Percentiles rank a stretch among this genome's conserved stretches.
phyloP scores from a whole-genome alignment of 805 yeast genomes.

The Starmerella cellae region DNA sequence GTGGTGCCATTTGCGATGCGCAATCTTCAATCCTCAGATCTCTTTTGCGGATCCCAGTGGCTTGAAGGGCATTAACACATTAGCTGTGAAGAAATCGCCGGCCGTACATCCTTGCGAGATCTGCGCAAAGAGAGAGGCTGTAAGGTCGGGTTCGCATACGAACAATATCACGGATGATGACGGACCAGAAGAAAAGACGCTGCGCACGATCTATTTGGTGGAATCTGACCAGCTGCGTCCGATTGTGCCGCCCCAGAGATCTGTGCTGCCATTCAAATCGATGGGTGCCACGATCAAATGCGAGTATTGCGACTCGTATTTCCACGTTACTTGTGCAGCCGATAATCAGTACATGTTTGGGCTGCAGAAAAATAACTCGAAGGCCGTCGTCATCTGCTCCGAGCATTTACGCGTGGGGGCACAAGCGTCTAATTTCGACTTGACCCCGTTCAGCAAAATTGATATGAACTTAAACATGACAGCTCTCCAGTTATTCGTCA shows the following conservation, averaged over 20 bases:
- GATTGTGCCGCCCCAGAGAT: neutral
- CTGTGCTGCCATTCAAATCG: neutral
- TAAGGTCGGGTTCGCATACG: neutral
- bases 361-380: slow-evolving; percentile 14
- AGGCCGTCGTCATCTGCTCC: slow-evolving; percentile 26
- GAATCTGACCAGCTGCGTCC: neutral
- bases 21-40: slow-evolving; percentile 9
- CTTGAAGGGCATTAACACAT: slow-evolving; percentile 3
- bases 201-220: neutral
- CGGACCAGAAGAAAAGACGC: neutral
- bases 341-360: slow-evolving; percentile 12
- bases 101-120: neutral
- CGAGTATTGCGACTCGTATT: slow-evolving; percentile 9
- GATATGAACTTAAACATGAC: slow-evolving; percentile 20
- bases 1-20: slow-evolving; percentile 21
- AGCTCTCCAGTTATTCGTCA: slow-evolving; percentile 25
- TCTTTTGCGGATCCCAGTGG: slow-evolving; percentile 7
- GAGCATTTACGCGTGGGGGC: slow-evolving; percentile 15
- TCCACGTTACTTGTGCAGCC: slow-evolving; percentile 51
- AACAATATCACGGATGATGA: neutral
- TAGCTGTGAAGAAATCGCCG: neutral
- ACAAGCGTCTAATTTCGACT: neutral
- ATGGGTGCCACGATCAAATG: slow-evolving; percentile 11
- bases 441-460: slow-evolving; percentile 22
- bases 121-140: neutral